Evolutionary conservation across 495 filamentous ascomycete genomes (phyloP), one percentile per base, ranked within the genome.

Genomic region (Xylaria cubensis): DNA sequence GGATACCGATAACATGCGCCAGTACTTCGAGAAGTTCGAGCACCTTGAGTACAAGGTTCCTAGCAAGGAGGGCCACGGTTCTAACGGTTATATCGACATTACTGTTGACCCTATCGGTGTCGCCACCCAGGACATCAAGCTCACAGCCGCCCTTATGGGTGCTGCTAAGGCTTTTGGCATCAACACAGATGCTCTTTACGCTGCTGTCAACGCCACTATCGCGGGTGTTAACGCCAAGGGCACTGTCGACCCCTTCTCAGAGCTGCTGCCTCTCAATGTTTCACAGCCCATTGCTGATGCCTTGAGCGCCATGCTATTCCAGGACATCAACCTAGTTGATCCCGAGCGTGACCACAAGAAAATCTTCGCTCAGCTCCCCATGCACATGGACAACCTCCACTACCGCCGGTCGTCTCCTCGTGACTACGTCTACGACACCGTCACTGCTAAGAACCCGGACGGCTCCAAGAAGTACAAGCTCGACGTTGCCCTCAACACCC

Each of bases 381-480:
- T 69, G 56, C 67, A 69, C 42, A 69, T 71, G 69, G 59, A 71
- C 46, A 71, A 64, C 61, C 58, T 71, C 26, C 59, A 84, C 58
- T 80, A 76, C 64, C 73, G 79, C 51, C 88, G 90, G 21, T 88
- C 79, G 66, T 84, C 86, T 5, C 75, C 84, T 0, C 84, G 89
- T 1, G 85, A 91, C 59, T 88, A 88, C 69, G 73, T 92, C 58
- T 72, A 87, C 32, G 77, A 84, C 15, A 85, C 88, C 0, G 82
- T 83, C 7, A 83, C 86, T 65, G 86, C 87, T 0, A 81, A 59
- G 24, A 87, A 87, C 72, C 63, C 72, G 0, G 83, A 89, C 69
- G 88, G 88, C 48, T 80, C 78, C 13, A 84, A 86, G 78, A 87
- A 84, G 74, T 90, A 91, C 73, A 83, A 82, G 0, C 82, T 92